These are phyloP conservation scores for Fusarium illudens DNA, from an alignment of 2,329 filamentous ascomycete genomes.

Conservation along the genomic window DNA sequence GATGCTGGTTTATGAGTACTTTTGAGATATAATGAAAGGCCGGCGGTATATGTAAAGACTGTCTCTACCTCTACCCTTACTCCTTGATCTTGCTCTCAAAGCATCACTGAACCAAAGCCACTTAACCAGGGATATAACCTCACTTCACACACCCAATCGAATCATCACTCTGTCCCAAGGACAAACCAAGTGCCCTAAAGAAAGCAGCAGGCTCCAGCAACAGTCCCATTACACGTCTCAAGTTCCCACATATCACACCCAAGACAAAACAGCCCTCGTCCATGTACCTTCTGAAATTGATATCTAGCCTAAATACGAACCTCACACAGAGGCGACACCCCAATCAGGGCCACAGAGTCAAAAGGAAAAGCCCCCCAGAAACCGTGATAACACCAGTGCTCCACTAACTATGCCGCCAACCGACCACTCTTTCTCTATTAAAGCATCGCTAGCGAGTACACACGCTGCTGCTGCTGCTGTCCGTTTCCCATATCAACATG, in stretches of 20 bases:
- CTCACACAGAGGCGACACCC: not conserved
- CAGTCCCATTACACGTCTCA: not conserved
- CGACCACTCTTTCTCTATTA: constrained; percentile 17
- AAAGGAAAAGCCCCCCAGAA: constrained; percentile 17
- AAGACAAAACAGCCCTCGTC: not conserved
- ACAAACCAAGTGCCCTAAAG: not conserved
- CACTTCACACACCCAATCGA: not conserved
- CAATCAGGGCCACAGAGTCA: constrained; percentile 1
- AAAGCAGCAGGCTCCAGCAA: no score
- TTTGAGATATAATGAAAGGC: no score
- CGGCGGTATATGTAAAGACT: no score
- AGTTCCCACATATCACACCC: not conserved
- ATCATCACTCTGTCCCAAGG: not conserved
- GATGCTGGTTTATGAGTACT: no score
- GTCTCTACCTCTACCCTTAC: not conserved
- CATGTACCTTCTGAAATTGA: constrained; percentile 6
- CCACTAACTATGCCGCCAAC: constrained; percentile 22
- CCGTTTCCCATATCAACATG: constrained; percentile 8
- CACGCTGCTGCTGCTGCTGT: constrained; percentile 1
- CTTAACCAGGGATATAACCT: not conserved
- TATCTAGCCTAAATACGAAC: constrained; percentile 14
- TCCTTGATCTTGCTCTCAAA: not conserved
- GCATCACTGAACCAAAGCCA: not conserved
- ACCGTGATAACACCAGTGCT: constrained; percentile 32
- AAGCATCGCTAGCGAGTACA: constrained; percentile 18